Conservation (phyloP, 2,329 filamentous ascomycete genomes). For the Calonectria naviculata region DNA sequence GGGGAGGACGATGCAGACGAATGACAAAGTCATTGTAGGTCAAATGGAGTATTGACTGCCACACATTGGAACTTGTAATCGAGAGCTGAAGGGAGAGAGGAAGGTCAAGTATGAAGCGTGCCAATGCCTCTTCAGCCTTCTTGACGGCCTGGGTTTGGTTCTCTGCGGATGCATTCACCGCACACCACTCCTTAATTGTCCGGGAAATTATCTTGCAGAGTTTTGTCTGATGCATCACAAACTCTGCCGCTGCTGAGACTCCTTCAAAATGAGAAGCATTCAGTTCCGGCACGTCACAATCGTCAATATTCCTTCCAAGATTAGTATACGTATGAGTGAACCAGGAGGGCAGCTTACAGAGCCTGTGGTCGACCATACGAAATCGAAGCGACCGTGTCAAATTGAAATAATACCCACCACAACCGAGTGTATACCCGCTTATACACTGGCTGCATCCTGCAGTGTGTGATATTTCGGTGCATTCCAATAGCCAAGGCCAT, state of each 20-base stretch:
- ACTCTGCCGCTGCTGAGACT: not conserved
- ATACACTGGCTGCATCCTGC: conserved; percentile 36
- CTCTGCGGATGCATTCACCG: not conserved
- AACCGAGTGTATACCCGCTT: conserved; percentile 46
- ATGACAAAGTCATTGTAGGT: conserved; percentile 12
- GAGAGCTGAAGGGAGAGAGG: not conserved
- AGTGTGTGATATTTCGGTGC: conserved; percentile 47
- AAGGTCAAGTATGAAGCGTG: not conserved
- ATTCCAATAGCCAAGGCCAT: conserved; percentile 63
- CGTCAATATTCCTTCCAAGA: conserved; percentile 51
- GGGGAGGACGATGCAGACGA: not conserved
- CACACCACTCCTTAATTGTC: not conserved
- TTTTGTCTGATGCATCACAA: not conserved
- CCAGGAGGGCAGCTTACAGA: conserved; percentile 42
- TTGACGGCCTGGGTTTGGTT: not conserved
- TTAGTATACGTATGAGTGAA: not conserved
- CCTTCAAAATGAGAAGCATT: conserved; percentile 53
- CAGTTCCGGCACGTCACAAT: conserved; percentile 52
- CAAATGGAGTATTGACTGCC: not conserved
- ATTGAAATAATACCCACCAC: conserved; percentile 51
- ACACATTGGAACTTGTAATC: not conserved
- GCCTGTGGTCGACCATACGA: conserved; percentile 60
- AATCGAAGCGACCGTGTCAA: conserved; percentile 44
- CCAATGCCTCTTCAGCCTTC: not conserved
- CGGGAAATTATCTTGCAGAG: not conserved